Base-by-base conservation (phyloP, 176 grass and related monocot species). In the Eragrostis curvula region DNA sequence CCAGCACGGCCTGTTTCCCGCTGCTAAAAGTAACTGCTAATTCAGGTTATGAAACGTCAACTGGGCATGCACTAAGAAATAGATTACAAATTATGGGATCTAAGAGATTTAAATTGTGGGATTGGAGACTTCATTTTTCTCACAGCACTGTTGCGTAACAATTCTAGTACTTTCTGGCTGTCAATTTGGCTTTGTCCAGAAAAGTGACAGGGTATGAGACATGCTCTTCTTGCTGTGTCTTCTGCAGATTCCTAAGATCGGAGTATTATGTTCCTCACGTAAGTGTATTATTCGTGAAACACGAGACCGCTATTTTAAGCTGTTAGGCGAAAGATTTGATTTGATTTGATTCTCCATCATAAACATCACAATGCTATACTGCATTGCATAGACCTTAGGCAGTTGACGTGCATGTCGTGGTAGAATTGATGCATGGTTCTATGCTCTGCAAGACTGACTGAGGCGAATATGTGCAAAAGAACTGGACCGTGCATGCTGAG, bases 391-490 rank as follows among this genome's bases (percentile, higher is more conserved):
- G 66, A 51, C 53, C 43, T 53, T 77, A 36, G 55, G 57, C 29
- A 9, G 15, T 75, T 69, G 60, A 58, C 78, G 40, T 7, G 63
- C 25, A 77, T 45, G 18, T 12, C 27, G 36, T 13, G 8, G 7
- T 49, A 36, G 17, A 15, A 8, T 41, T 8, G 14, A 27, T 39
- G 40, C 39, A n/a, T 39, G 58, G 21, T 79, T 52, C 39, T 56
- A 20, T 49, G 47, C 49, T 5, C 16, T 8, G 62, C 12, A 70
- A 77, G 75, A 56, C 21, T 66, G 39, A 53, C 70, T 28, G 59
- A 10, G 20, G 45, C 20, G 76, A 73, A 80, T 73, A 73, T 53
- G 51, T 79, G 84, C 84, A 71, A 72, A 79, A 75, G 47, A 29
- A n/a, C 59, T 79, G 43, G 49, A 13, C 13, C 15, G 41, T 62